phyloP scores from a whole-genome alignment of 805 yeast genomes.

The Blastobotrys americana region DNA sequence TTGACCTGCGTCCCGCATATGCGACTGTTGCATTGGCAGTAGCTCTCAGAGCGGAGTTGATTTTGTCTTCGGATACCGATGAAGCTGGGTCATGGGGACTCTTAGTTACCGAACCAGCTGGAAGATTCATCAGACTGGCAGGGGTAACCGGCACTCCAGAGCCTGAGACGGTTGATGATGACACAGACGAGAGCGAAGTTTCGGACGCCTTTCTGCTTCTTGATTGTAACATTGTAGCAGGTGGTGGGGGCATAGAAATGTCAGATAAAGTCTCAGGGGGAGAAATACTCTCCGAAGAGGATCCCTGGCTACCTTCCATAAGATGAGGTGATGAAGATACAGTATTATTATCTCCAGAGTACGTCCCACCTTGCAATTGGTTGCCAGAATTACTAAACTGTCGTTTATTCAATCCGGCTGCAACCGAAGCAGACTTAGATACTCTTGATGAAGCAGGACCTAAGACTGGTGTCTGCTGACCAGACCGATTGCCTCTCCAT shows the following conservation, averaged over 20 bases:
- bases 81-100: neutral
- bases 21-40: conserved; percentile 14
- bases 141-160: conserved; percentile 27
- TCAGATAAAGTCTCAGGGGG: conserved; percentile 8
- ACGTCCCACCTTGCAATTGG: conserved; percentile 1
- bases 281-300: neutral
- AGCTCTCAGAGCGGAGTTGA: conserved; percentile 15
- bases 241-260: conserved; percentile 16
- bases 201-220: neutral
- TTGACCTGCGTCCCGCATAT: conserved; percentile 2
- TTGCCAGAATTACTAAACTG: neutral
- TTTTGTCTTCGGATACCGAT: conserved; percentile 18
- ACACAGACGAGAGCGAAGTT: neutral
- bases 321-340: neutral
- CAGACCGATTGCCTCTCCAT: conserved; percentile 10
- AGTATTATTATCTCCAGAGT: neutral
- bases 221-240: neutral
- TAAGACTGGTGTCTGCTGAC: neutral
- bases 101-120: conserved; percentile 18
- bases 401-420: conserved; percentile 13
- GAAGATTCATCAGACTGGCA: conserved; percentile 28
- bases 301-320: conserved; percentile 2
- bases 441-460: conserved; percentile 11
- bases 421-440: conserved; percentile 12
- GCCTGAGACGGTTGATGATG: conserved; percentile 3